These are phyloP conservation scores for Cornus kousa DNA, from an alignment of 148 eudicot species.

Conservation along the genomic window DNA sequence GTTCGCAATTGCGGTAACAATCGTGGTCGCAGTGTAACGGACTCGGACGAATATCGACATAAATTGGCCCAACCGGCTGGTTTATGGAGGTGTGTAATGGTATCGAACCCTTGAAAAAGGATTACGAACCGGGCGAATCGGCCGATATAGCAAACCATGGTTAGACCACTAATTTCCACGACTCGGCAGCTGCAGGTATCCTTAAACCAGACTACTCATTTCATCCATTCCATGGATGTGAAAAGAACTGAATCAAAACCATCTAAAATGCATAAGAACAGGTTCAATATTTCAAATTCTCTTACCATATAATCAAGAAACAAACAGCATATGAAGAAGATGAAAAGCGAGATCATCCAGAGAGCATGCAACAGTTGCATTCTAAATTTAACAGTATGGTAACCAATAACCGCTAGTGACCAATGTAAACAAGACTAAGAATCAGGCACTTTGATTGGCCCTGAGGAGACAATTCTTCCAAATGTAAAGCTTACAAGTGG, in stretches of 20 bases:
- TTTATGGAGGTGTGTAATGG: too few relatives aligned
- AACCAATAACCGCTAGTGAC: background rate
- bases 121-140: too few relatives aligned
- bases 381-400: background rate
- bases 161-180: too few relatives aligned
- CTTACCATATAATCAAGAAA: background rate
- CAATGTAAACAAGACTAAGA: too few relatives aligned
- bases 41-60: too few relatives aligned
- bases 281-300: background rate
- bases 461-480: background rate
- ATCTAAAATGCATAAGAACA: background rate
- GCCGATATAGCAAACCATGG: too few relatives aligned
- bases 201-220: background rate
- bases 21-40: too few relatives aligned
- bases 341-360: background rate
- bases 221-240: background rate
- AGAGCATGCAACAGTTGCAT: background rate
- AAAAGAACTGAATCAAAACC: background rate
- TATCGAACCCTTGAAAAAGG: too few relatives aligned
- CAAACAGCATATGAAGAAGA: background rate
- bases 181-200: too few relatives aligned
- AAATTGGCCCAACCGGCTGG: too few relatives aligned
- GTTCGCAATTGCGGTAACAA: too few relatives aligned
- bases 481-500: background rate
- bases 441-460: background rate